These are phyloP conservation scores for Eucalyptus brandiana DNA, from an alignment of 345 rosid genomes.

Conservation along the genomic window DNA sequence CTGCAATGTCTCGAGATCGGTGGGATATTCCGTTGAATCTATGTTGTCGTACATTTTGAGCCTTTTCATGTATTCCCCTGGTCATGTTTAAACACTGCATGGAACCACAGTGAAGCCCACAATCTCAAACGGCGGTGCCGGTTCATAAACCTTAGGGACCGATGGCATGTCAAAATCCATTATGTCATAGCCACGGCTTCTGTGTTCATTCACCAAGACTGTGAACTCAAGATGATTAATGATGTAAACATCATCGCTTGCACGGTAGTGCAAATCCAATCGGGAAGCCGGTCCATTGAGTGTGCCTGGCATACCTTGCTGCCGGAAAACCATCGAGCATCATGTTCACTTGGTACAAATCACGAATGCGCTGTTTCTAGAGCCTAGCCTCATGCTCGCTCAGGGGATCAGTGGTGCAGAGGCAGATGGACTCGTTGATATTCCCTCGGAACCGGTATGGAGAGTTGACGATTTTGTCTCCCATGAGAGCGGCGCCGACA, in stretches of 20 bases:
- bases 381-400: background rate
- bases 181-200: background rate
- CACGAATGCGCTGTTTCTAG: background rate
- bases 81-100: slow-evolving; percentile 15
- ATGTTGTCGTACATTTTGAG: slow-evolving; percentile 3
- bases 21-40: background rate
- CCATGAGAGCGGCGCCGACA: background rate
- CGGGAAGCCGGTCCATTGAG: background rate
- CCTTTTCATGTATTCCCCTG: slow-evolving; percentile 11
- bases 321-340: background rate
- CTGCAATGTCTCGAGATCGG: background rate
- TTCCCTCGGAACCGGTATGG: background rate
- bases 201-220: background rate
- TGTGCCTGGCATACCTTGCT: background rate
- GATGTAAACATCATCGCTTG: background rate
- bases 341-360: slow-evolving; percentile 3
- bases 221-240: slow-evolving; percentile 1
- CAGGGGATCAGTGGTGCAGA: background rate
- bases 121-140: slow-evolving; percentile 1
- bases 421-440: too few relatives aligned
- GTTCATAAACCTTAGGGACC: background rate
- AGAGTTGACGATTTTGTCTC: background rate
- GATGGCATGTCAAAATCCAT: background rate
- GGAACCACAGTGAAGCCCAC: slow-evolving; percentile 32
- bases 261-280: background rate